These are phyloP conservation scores for Globisporangium middletonii DNA, from an alignment of 352 stramenopile genomes.

Conservation along the genomic window DNA sequence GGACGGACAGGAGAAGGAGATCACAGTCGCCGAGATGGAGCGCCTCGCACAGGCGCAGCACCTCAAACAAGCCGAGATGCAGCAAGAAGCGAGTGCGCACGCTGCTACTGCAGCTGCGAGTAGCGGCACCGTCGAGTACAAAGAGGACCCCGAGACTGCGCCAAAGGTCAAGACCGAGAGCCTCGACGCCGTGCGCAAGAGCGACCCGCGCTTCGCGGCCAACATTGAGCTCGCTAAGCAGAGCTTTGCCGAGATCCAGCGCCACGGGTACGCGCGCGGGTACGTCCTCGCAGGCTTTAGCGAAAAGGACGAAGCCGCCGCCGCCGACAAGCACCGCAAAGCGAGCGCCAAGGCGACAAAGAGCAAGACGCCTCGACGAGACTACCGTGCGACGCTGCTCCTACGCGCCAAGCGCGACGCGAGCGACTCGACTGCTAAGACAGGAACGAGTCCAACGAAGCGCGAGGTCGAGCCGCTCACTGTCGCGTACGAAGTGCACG, in stretches of 20 bases:
- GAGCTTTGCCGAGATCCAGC: constrained; percentile 49
- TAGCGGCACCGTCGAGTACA: neutral
- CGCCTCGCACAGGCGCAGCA: constrained; percentile 23
- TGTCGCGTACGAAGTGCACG: constrained; percentile 26
- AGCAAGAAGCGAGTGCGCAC: constrained; percentile 12
- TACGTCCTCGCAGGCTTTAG: constrained; percentile 53
- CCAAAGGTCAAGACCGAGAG: constrained; percentile 22
- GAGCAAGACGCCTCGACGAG: constrained; percentile 9
- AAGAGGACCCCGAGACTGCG: constrained; percentile 8
- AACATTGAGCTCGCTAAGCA: constrained; percentile 38
- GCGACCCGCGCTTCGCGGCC: constrained; percentile 42
- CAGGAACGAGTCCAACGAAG: constrained; percentile 25
- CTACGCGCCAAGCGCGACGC: constrained; percentile 26
- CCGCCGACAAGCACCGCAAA: neutral
- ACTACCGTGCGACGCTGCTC: constrained; percentile 46
- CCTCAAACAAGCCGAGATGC: constrained; percentile 24
- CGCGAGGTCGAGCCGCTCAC: constrained; percentile 8
- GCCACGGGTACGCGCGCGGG: constrained; percentile 47
- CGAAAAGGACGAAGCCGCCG: constrained; percentile 25
- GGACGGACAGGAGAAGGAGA: constrained; percentile 36
- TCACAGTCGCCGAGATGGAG: constrained; percentile 43
- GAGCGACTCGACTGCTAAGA: constrained; percentile 10
- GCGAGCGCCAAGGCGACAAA: constrained; percentile 4
- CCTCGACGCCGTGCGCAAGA: constrained; percentile 26
- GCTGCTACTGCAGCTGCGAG: neutral